phyloP scores from a whole-genome alignment of 495 filamentous ascomycete genomes.

The Penicillium ucsense region DNA sequence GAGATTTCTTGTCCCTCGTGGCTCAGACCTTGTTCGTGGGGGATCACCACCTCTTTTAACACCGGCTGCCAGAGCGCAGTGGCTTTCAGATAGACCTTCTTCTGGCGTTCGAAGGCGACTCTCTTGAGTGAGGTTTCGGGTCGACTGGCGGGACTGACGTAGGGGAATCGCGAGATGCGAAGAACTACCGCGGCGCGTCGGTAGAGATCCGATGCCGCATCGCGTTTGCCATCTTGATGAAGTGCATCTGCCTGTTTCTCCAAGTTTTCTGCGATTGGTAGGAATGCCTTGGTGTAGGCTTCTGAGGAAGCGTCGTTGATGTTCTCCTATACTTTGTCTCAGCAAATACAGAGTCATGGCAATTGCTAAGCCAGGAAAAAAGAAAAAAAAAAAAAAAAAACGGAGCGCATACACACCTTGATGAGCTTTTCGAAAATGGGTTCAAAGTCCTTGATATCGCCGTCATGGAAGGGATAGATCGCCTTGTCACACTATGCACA shows the following conservation, averaged over 20 bases:
- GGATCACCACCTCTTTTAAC: slow-evolving; percentile 50
- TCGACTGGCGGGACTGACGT: slow-evolving; percentile 38
- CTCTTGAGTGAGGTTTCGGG: slow-evolving; percentile 39
- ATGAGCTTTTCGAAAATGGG: slow-evolving; percentile 60
- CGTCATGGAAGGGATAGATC: slow-evolving; percentile 75
- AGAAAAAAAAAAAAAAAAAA: no score
- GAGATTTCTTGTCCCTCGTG: slow-evolving; percentile 51
- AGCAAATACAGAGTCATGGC: no score
- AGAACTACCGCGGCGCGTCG: slow-evolving; percentile 62
- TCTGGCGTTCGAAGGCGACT: slow-evolving; percentile 58
- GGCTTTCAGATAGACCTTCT: slow-evolving; percentile 52
- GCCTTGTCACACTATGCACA: slow-evolving; percentile 44
- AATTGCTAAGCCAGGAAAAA: no score
- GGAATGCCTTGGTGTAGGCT: slow-evolving; percentile 54
- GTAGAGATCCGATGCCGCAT: slow-evolving; percentile 51
- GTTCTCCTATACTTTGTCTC: slow-evolving; percentile 25
- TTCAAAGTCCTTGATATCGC: slow-evolving; percentile 57
- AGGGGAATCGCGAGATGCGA: slow-evolving; percentile 68
- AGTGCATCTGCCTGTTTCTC: slow-evolving; percentile 38
- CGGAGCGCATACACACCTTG: slow-evolving; percentile 26
- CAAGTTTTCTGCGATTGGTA: slow-evolving; percentile 47
- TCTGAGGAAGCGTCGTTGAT: slow-evolving; percentile 55
- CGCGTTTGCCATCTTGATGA: slow-evolving; percentile 29
- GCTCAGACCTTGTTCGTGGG: slow-evolving; percentile 40
- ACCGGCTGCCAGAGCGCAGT: slow-evolving; percentile 43